Conservation (phyloP, 441 rosid genomes). For the Sinapis alba region DNA sequence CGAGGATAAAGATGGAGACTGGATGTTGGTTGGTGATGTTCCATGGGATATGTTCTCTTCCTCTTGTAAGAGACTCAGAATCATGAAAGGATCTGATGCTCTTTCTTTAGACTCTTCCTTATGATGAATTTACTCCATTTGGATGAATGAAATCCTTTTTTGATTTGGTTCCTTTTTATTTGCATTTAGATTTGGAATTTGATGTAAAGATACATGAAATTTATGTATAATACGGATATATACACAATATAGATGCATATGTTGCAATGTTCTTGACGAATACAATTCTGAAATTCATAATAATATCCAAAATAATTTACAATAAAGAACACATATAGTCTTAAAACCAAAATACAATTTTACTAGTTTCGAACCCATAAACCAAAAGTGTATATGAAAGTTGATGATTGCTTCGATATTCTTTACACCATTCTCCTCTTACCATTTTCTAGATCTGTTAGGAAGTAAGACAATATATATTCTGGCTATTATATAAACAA, state of each 20-base stretch:
- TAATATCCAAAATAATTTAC: neutral
- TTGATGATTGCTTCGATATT: neutral
- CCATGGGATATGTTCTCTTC: slow-evolving; percentile 58
- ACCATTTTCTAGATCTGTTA: neutral
- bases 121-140: no score
- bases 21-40: slow-evolving; percentile 63
- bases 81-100: slow-evolving; percentile 52
- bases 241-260: slow-evolving; percentile 11
- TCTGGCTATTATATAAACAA: neutral
- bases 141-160: slow-evolving; percentile 38
- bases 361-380: neutral
- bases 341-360: neutral
- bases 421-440: neutral
- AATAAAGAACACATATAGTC: neutral
- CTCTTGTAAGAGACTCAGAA: slow-evolving; percentile 53
- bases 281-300: neutral
- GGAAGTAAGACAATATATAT: neutral
- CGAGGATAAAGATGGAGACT: slow-evolving; percentile 59
- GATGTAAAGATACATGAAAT: slow-evolving; percentile 38
- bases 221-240: slow-evolving; percentile 31
- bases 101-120: slow-evolving; percentile 36
- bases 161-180: slow-evolving; percentile 24
- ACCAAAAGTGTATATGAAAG: neutral
- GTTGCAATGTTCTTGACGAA: slow-evolving; percentile 18
- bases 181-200: slow-evolving; percentile 10